Conservation (phyloP, 306 rosid genomes). For the Elaeagnus macrophylla region DNA sequence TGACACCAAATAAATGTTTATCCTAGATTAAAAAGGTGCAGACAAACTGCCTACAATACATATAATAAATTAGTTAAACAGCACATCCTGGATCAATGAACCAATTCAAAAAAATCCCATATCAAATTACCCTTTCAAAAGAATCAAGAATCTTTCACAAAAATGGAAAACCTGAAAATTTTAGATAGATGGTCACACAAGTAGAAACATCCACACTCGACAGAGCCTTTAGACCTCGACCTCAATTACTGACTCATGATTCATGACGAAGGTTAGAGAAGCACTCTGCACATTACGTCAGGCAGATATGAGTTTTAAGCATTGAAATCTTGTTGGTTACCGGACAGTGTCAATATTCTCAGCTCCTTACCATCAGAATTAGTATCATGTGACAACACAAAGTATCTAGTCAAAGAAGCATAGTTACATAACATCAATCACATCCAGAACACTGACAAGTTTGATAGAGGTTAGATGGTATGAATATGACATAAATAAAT, state of each 20-base stretch:
- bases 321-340: slow-evolving; percentile 30
- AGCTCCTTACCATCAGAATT: neutral
- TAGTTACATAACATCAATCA: neutral
- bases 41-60: too few relatives aligned
- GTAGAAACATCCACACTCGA: slow-evolving; percentile 35
- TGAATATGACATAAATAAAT: too few relatives aligned
- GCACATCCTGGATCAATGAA: too few relatives aligned
- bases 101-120: too few relatives aligned
- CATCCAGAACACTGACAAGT: neutral
- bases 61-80: too few relatives aligned
- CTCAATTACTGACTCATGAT: slow-evolving; percentile 43
- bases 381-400: neutral
- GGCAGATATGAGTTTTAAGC: slow-evolving; percentile 22
- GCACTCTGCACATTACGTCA: slow-evolving; percentile 49
- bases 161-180: too few relatives aligned
- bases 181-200: too few relatives aligned
- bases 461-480: neutral
- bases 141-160: too few relatives aligned
- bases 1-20: too few relatives aligned
- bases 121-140: too few relatives aligned
- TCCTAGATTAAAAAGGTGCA: too few relatives aligned
- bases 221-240: slow-evolving; percentile 38
- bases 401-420: slow-evolving; percentile 9
- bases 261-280: slow-evolving; percentile 29
- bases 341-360: slow-evolving; percentile 16